Conservation (phyloP, 2,329 filamentous ascomycete species). For the Penicillium polonicum region DNA sequence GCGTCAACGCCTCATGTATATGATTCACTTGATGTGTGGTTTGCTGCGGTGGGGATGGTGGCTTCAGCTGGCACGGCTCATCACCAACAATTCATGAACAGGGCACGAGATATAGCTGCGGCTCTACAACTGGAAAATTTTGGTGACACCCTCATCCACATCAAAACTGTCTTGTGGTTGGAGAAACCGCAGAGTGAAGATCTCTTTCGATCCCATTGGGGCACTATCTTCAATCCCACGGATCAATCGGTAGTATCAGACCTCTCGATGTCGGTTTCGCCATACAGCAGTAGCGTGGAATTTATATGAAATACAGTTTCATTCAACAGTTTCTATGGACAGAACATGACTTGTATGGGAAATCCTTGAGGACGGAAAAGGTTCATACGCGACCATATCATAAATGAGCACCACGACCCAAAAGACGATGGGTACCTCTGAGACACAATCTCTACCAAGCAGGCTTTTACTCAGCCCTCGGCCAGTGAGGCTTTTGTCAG, state of each 20-base stretch:
- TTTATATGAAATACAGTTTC: neutral
- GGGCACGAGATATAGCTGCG: slow-evolving; percentile 6
- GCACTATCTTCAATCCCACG: slow-evolving; percentile 10
- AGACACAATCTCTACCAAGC: neutral
- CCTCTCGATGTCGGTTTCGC: neutral
- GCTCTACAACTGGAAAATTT: slow-evolving; percentile 13
- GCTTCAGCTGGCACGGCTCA: slow-evolving; percentile 22
- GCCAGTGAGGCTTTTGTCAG: too few species aligned
- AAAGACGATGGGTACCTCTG: neutral
- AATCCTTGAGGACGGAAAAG: neutral
- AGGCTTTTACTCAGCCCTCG: neutral
- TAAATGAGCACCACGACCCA: neutral
- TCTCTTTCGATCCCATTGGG: slow-evolving; percentile 22
- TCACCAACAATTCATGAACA: slow-evolving; percentile 21
- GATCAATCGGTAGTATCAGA: neutral
- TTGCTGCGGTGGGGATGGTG: slow-evolving; percentile 44
- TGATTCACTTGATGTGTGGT: slow-evolving; percentile 43
- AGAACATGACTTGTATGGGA: neutral
- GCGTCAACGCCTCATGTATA: slow-evolving; percentile 6
- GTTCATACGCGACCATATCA: neutral
- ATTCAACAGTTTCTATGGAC: neutral
- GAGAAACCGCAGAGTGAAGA: slow-evolving; percentile 16
- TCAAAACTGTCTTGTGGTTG: slow-evolving; percentile 25
- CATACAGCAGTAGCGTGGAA: neutral
- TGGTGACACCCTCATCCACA: slow-evolving; percentile 10